Evolutionary conservation across 768 basidiomycete species (phyloP).

Genomic region (Auricularia sp.): DNA sequence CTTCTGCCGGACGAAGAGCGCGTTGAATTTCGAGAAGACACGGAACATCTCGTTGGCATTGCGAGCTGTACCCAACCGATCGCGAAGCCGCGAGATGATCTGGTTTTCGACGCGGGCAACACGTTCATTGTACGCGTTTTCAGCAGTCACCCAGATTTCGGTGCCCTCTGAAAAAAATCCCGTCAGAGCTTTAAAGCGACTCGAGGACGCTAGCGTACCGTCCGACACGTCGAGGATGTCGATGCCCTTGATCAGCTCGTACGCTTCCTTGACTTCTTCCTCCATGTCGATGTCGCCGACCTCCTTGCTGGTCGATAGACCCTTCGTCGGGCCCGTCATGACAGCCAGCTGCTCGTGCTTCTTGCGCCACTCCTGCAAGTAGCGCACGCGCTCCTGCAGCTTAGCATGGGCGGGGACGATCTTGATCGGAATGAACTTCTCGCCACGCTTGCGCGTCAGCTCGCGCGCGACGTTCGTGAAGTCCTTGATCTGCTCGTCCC

Average conservation of each 20-base stretch:
- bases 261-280: slow-evolving; percentile 91
- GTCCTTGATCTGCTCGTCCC: slow-evolving; percentile 87
- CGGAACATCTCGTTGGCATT: slow-evolving; percentile 99
- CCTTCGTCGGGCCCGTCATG: slow-evolving; percentile 93
- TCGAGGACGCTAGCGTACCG: slow-evolving; percentile 39
- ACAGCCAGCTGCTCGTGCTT: slow-evolving; percentile 96
- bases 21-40: slow-evolving; percentile 97
- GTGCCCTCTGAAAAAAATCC: slow-evolving; percentile 61
- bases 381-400: slow-evolving; percentile 77
- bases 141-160: slow-evolving; percentile 95
- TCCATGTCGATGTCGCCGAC: slow-evolving; percentile 95
- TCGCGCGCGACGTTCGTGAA: slow-evolving; percentile 90
- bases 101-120: slow-evolving; percentile 97
- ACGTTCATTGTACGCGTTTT: slow-evolving; percentile 95
- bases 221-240: slow-evolving; percentile 91
- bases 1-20: slow-evolving; percentile 91
- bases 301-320: slow-evolving; percentile 64
- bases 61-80: slow-evolving; percentile 85
- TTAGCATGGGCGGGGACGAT: slow-evolving; percentile 84
- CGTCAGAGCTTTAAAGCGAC: slow-evolving; percentile 2
- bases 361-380: slow-evolving; percentile 86
- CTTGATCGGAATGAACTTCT: slow-evolving; percentile 96
- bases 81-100: slow-evolving; percentile 87
- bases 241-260: slow-evolving; percentile 94
- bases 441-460: slow-evolving; percentile 77